These are phyloP conservation scores for Epichloe festucae DNA, from an alignment of 2,329 filamentous ascomycete genomes.

Conservation along the genomic window DNA sequence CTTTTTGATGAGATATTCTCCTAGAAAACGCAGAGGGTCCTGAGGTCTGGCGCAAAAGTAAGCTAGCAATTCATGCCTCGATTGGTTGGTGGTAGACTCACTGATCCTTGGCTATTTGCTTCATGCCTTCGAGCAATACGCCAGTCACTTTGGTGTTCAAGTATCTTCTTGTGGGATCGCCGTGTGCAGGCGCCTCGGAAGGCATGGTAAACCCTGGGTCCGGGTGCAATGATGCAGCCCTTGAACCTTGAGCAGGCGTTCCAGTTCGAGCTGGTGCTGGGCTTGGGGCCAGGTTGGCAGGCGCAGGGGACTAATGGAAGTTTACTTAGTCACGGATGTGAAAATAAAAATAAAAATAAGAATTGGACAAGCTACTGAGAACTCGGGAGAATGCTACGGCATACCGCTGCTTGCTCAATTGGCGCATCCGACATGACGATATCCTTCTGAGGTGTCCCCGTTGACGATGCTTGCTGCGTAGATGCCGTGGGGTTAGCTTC, in stretches of 20 bases:
- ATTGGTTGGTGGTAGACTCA: conserved; percentile 30
- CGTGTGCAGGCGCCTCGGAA: conserved; percentile 47
- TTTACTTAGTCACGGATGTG: background rate
- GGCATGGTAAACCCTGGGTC: conserved; percentile 43
- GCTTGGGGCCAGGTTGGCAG: conserved; percentile 24
- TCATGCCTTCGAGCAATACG: conserved; percentile 61
- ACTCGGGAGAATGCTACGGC: conserved; percentile 3
- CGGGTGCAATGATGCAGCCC: conserved; percentile 44
- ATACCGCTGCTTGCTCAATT: conserved; percentile 27
- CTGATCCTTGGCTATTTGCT: conserved; percentile 57
- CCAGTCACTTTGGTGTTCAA: conserved; percentile 59
- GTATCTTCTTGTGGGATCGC: conserved; percentile 57
- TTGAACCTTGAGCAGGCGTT: conserved; percentile 37
- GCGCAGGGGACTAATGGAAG: conserved; percentile 22
- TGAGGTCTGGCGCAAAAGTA: conserved; percentile 34
- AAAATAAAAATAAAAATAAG: background rate
- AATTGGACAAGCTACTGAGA: background rate
- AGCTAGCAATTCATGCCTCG: background rate
- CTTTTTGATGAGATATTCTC: conserved; percentile 56
- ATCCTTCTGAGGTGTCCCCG: conserved; percentile 22
- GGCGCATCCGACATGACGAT: conserved; percentile 31
- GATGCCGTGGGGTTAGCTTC: conserved; percentile 9
- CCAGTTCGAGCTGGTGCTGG: conserved; percentile 31
- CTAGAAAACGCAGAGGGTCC: conserved; percentile 55
- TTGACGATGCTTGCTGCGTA: conserved; percentile 1